Base-by-base conservation (phyloP, 805 yeast genomes). In the Sugiyamaella marilandica region DNA sequence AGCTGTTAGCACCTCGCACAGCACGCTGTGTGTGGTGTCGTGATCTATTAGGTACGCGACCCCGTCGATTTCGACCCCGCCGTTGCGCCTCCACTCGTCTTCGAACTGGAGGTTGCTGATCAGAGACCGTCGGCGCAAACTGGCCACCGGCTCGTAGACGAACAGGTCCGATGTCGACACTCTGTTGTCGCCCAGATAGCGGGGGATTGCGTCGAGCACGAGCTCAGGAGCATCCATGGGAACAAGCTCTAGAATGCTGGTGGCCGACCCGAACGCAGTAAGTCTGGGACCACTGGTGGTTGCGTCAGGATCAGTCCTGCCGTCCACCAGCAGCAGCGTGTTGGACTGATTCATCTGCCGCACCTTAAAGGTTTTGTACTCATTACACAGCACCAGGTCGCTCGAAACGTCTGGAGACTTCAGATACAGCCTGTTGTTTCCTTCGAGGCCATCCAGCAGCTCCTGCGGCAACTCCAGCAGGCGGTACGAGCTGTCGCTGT, bases 331-430 rank as follows among this genome's bases (percentile, higher is more conserved):
- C 59, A 89, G 65, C n/a, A 87, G 83, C 3, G 92, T 79, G 66
- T 92, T 90, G 7, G 97, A 86, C 66, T 92, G 97, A 64, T 88
- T 87, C 72, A 86, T 84, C 62, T 85, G 91, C 49, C 88, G 75
- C 14, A 90, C 60, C 44, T 74, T 72, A 79, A 80, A 90, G 0
- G 95, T 85, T 48, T 73, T 67, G 29, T 69, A 58, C 2, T 69
- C 59, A 0, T 92, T 79, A 54, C 91, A 84, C 13, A 89, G 65
- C 31, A 81, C 88, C 8, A 87, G 78, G 43, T 75, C 77, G 29
- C 66, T 57, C 10, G 41, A 19, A 31, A 57, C 57, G 9, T 50
- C 52, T 0, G 75, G 59, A 4, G 80, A 65, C 56, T 76, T 78
- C 43, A 70, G 51, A 16, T 51, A 44, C 19, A 69, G 52, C 16